Evolutionary conservation across 2,329 filamentous ascomycete genomes (phyloP).

Genomic region (Hypoxylon sp.): DNA sequence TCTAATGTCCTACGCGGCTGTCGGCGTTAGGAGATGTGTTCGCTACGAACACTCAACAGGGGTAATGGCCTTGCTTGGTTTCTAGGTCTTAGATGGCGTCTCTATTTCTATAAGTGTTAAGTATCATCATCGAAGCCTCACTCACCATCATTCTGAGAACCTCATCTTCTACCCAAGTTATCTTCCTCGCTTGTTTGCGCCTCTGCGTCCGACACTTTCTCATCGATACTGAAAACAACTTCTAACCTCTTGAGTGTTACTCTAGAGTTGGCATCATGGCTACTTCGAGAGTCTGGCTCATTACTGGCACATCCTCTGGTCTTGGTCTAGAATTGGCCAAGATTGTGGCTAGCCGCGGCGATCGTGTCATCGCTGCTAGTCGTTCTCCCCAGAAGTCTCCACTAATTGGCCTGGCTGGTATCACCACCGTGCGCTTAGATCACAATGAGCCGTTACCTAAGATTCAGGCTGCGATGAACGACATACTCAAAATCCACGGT

Average conservation of each 20-base stretch:
- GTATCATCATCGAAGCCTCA: neutral
- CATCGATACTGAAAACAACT: neutral
- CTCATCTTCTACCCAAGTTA: neutral
- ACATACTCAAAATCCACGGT: slow-evolving; percentile 57
- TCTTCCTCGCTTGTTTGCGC: neutral
- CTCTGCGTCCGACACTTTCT: neutral
- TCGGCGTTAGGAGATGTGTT: neutral
- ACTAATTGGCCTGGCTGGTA: slow-evolving; percentile 50
- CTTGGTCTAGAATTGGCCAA: slow-evolving; percentile 63
- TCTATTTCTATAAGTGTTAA: neutral
- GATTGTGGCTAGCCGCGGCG: slow-evolving; percentile 59
- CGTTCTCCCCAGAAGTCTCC: slow-evolving; percentile 56
- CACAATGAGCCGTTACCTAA: slow-evolving; percentile 56
- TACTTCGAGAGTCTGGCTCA: slow-evolving; percentile 60
- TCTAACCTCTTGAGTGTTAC: neutral
- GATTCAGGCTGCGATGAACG: slow-evolving; percentile 56
- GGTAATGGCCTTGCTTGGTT: neutral
- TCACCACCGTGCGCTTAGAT: slow-evolving; percentile 57
- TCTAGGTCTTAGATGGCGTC: neutral
- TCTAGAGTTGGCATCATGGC: slow-evolving; percentile 12
- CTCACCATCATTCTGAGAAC: neutral
- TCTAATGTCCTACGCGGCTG: neutral
- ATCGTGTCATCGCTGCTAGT: slow-evolving; percentile 64
- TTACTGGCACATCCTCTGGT: slow-evolving; percentile 64
- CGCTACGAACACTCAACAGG: neutral